A percentile compares a stretch with the other conserved stretches of the same genome.
Evolutionary conservation across 176 grass and related monocot species (phyloP).

Genomic region (Themeda triandra): DNA sequence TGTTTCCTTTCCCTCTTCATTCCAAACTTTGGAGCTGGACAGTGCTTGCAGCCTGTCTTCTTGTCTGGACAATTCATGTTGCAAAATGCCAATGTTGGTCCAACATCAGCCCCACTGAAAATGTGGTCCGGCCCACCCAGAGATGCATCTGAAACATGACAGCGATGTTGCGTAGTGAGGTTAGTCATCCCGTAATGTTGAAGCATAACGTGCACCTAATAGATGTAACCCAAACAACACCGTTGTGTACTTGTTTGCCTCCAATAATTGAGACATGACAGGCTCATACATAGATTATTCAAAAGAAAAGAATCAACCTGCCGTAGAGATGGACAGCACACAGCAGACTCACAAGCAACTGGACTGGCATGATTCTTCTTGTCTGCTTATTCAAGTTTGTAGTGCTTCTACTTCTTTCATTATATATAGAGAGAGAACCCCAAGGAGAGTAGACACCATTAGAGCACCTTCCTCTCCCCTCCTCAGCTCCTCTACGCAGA

Average conservation of each 20-base stretch:
- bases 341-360: not conserved
- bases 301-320: not conserved
- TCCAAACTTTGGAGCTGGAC: not conserved
- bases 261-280: conserved; percentile 6
- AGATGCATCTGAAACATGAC: not conserved
- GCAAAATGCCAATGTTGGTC: not conserved
- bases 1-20: not conserved
- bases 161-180: not conserved
- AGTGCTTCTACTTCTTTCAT: conserved; percentile 21
- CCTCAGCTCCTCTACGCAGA: not conserved
- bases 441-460: conserved; percentile 18
- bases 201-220: not conserved
- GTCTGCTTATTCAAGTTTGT: not conserved
- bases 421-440: conserved; percentile 26
- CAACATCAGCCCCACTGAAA: not conserved
- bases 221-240: not conserved
- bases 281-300: not conserved
- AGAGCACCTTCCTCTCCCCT: not conserved
- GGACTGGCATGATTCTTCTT: conserved; percentile 12
- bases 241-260: not conserved
- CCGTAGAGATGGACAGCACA: not conserved
- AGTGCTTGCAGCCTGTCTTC: not conserved
- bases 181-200: not conserved
- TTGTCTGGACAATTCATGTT: not conserved
- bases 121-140: not conserved